Conservation (phyloP, 805 yeast species). For the Myxozyma kluyveri region DNA sequence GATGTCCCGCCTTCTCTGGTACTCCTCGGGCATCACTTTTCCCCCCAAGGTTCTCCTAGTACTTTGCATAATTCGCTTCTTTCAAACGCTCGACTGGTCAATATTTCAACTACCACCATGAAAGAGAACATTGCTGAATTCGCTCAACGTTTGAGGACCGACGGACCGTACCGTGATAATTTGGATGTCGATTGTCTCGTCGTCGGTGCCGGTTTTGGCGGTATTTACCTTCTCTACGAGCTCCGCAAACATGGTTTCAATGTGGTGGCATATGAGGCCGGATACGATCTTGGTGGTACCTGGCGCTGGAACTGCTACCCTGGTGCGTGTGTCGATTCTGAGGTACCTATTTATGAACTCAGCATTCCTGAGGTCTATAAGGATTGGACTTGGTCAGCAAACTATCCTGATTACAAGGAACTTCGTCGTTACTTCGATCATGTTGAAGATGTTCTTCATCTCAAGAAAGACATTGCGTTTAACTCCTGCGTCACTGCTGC, state of each 20-base stretch:
- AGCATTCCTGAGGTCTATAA: constrained; percentile 34
- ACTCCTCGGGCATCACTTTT: no score
- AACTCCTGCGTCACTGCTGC: constrained; percentile 32
- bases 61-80: no score
- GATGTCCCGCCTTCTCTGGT: no score
- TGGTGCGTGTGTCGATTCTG: constrained; percentile 38
- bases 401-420: constrained; percentile 36
- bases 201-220: constrained; percentile 18
- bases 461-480: constrained; percentile 33
- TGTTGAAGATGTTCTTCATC: constrained; percentile 33
- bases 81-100: no score
- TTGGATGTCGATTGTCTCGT: constrained; percentile 8
- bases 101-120: no score
- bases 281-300: constrained; percentile 32
- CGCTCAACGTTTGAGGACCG: no score
- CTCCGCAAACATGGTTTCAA: constrained; percentile 31
- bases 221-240: constrained; percentile 27
- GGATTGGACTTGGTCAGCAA: constrained; percentile 35
- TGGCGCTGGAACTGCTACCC: constrained; percentile 34
- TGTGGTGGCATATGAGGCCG: constrained; percentile 27
- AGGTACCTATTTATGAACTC: constrained; percentile 36
- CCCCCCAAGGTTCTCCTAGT: no score
- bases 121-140: no score
- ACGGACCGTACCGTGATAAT: no score
- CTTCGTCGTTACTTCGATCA: constrained; percentile 34